Percentiles rank a stretch among this genome's conserved stretches.
Conservation (phyloP, 176 grass and related monocot species). For the Oryza coarctata region DNA sequence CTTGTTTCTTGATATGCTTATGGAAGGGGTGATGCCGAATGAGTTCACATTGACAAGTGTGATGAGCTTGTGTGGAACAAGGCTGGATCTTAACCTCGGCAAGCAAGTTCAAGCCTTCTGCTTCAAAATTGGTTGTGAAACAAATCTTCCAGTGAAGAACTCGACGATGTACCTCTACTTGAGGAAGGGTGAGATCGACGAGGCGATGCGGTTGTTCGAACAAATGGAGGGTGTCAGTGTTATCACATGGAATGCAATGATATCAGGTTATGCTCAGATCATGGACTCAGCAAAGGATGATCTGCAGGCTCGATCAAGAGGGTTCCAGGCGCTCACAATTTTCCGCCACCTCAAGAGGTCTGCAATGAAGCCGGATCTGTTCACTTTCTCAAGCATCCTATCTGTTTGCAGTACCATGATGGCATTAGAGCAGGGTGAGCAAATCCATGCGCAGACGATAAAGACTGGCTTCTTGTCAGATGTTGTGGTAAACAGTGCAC, state of each 20-base stretch:
- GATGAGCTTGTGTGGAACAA: conserved; percentile 61
- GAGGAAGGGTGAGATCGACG: conserved; percentile 55
- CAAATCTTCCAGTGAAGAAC: conserved; percentile 61
- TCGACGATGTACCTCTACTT: conserved; percentile 81
- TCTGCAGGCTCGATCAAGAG: conserved; percentile 48
- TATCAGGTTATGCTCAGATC: conserved; percentile 67
- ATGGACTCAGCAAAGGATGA: conserved; percentile 75
- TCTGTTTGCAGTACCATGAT: conserved; percentile 72
- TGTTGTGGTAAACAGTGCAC: conserved; percentile 74
- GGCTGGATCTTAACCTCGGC: conserved; percentile 59
- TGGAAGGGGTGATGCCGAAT: conserved; percentile 55
- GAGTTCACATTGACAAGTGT: conserved; percentile 74
- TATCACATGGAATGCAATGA: conserved; percentile 78
- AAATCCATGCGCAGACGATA: conserved; percentile 76
- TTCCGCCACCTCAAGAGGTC: conserved; percentile 63
- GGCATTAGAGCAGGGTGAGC: conserved; percentile 73
- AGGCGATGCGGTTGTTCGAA: conserved; percentile 65
- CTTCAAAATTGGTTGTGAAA: conserved; percentile 63
- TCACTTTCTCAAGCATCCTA: conserved; percentile 79
- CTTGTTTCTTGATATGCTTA: conserved; percentile 69
- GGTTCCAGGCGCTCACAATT: conserved; percentile 64
- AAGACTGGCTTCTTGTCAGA: conserved; percentile 74
- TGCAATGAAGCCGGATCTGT: conserved; percentile 60
- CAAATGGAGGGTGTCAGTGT: conserved; percentile 55
- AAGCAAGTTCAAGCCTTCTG: conserved; percentile 75